Base-by-base conservation (phyloP, 1,139 yeast species). In the Hansenula lynferdii region DNA sequence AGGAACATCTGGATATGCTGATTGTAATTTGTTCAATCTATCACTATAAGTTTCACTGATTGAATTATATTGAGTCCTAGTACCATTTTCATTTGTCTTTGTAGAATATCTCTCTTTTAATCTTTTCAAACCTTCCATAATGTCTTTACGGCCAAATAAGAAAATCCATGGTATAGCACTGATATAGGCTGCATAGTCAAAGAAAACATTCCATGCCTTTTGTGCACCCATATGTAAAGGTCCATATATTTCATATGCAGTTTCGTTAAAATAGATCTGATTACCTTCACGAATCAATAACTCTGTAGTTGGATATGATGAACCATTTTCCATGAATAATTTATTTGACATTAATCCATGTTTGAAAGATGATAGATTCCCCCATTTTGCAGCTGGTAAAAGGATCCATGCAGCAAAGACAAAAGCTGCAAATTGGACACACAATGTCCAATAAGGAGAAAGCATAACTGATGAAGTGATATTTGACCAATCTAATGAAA, bases 141-240 rank as follows among this genome's bases (percentile, higher is more conserved):
- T 24, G n/a, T 31, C 35, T 15, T 31, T n/a, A n/a, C 26, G 18
- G 17, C 35, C 35, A 18, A 31, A 31, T 11, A 26, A 44, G 35
- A 65, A 44, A 20, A 72, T 65, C 77, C 77, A 72, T 1, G 63
- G 58, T 6, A 70, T 51, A 0, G 77, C 76, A 50, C 74, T 67
- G 2, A 67, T 48, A 45, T 72, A 72, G 0, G 77, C 73, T 2
- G 76, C 77, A 43, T 69, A 72, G 46, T 72, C 78, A 44, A 72
- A 72, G 43, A 72, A 71, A 52, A 70, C 69, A 44, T 69, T 69
- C 72, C 75, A 69, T 2, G 70, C 67, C 39, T 75, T 56, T 49
- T 71, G 77, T 6, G 72, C 64, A 0, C 77, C 73, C 34, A 60
- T 38, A 29, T 30, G 33, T 30, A 67, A 65, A 1, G 71, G 70